Evolutionary conservation across 371 early-diverging fungal species (phyloP), one percentile per base, ranked within the genome.

Genomic region (Apophysomyces trapeziformis): DNA sequence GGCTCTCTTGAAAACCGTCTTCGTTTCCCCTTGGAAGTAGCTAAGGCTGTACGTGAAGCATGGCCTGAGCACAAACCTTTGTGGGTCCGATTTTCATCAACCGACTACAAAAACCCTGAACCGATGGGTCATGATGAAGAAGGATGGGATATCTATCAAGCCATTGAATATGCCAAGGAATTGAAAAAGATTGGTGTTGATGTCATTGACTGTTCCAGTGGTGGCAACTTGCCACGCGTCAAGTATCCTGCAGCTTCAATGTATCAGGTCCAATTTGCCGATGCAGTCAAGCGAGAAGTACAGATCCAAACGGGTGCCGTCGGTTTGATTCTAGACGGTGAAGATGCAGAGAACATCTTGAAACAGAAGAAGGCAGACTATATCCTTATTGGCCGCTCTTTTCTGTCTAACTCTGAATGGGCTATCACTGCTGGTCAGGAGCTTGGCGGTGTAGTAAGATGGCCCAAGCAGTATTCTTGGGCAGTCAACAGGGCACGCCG

Each of bases 1-100:
- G 93, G 93, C 2, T 81, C 86, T 1, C 85, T 89, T 57, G 90
- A 93, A 66, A 94, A 94, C 77, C 86, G 94, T 38, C 77, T 81
- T 14, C 85, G 93, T 1, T 83, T 92, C 68, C 59, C 82, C 26
- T 39, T 91, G 1, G 92, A 92, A 64, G 72, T 82, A 1, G 71
- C 85, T 16, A 61, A 64, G 26, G 78, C 71, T 4, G 85, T 91
- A 18, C 84, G 90, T 36, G 60, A 70, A 11, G 83, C 37, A 9
- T 92, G 89, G 86, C 90, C 93, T 1, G 69, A 72, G 13, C 72
- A 86, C 16, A 92, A 91, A 64, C 92, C 95, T 1, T 69, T 93
- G 47, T 92, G 90, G 65, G 78, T 92, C 59, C 85, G 94, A 16
- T 59, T 95, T 2, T 92, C 91, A 7, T 78, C 84, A 18, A 71